Conservation (phyloP, 257 asterid genomes). For the Scutellaria galericulata region DNA sequence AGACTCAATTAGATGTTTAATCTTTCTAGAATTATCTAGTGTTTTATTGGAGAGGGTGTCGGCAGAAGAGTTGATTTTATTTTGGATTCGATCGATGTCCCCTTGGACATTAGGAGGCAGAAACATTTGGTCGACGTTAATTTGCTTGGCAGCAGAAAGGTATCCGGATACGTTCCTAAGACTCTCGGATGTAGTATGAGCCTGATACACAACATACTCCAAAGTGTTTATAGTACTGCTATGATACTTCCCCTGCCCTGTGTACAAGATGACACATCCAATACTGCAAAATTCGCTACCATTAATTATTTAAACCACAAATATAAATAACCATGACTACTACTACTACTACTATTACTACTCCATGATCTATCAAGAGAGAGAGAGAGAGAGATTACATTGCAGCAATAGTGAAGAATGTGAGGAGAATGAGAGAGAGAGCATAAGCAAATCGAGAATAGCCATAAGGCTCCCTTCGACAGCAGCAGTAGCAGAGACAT, state of each 20-base stretch:
- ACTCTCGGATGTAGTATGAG: conserved; percentile 61
- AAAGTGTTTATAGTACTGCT: conserved; percentile 62
- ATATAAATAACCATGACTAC: background rate
- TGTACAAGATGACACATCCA: conserved; percentile 78
- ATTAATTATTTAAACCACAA: conserved; percentile 14
- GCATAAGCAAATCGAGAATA: conserved; percentile 80
- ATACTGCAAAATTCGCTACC: conserved; percentile 36
- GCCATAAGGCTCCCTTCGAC: conserved; percentile 67
- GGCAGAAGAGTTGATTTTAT: conserved; percentile 77
- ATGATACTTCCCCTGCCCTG: conserved; percentile 79
- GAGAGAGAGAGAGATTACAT: conserved; percentile 37
- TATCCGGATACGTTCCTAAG: conserved; percentile 75
- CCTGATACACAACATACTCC: conserved; percentile 73
- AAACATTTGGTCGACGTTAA: conserved; percentile 62
- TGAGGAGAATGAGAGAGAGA: conserved; percentile 76
- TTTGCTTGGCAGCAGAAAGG: conserved; percentile 82
- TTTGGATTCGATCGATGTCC: conserved; percentile 76
- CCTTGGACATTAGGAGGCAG: conserved; percentile 69
- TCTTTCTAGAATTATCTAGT: conserved; percentile 60
- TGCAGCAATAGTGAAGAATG: conserved; percentile 67
- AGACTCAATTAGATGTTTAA: conserved; percentile 54
- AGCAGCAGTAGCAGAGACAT: conserved; percentile 69
- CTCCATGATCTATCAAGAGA: background rate
- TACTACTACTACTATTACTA: no score
- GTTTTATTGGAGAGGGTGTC: conserved; percentile 64